These are phyloP conservation scores for Camelina hispida DNA, from an alignment of 345 rosid species.

Conservation along the genomic window DNA sequence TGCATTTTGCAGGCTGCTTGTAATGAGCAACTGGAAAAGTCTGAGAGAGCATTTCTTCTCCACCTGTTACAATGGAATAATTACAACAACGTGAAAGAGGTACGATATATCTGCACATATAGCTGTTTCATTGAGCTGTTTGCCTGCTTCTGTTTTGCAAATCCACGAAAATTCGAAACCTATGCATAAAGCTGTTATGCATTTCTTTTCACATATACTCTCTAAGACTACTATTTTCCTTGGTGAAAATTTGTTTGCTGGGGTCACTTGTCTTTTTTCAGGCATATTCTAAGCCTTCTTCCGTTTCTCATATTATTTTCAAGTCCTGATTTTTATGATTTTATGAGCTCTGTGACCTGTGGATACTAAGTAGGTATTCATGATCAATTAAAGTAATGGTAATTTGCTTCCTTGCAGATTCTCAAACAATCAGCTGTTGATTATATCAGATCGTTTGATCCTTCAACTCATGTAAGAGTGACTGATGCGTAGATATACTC, in stretches of 20 bases:
- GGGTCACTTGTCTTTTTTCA: conserved; percentile 19
- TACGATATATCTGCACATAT: conserved; percentile 28
- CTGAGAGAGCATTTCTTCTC: conserved; percentile 83
- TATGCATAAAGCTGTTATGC: conserved; percentile 15
- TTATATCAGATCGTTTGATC: conserved; percentile 72
- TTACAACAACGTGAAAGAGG: conserved; percentile 66
- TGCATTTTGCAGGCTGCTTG: conserved; percentile 67
- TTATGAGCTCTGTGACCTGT: conserved; percentile 14
- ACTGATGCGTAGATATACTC: conserved; percentile 12
- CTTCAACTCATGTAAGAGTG: conserved; percentile 75
- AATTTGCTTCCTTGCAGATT: conserved; percentile 58
- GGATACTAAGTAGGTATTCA: conserved; percentile 5
- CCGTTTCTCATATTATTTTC: conserved; percentile 2
- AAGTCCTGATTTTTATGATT: conserved; percentile 6
- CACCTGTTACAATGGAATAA: conserved; percentile 66
- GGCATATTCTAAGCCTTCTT: conserved; percentile 22
- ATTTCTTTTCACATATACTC: conserved; percentile 21
- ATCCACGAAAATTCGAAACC: neutral
- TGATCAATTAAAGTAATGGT: conserved; percentile 24
- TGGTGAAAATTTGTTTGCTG: conserved; percentile 4
- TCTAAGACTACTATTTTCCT: conserved; percentile 16
- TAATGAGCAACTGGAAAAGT: conserved; percentile 70
- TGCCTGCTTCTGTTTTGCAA: neutral
- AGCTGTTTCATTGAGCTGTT: conserved; percentile 4
- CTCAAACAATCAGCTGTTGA: conserved; percentile 74